Evolutionary conservation across 1,284 basidiomycete species (phyloP), one percentile per base, ranked within the genome.

Genomic region (Melampsora americana): DNA sequence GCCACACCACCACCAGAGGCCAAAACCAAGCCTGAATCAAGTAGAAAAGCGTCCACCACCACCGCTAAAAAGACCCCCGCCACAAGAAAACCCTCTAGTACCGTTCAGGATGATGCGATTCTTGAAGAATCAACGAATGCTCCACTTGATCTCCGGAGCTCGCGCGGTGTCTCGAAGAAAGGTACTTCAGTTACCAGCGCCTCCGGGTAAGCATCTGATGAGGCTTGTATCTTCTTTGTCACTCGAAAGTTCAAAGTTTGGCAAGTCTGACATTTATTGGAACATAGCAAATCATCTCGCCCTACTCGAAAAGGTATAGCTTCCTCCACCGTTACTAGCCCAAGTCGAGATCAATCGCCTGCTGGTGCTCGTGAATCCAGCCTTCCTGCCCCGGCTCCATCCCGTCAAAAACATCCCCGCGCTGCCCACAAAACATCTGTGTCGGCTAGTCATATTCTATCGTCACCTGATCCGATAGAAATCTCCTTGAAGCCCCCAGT

Each of bases 391-490:
- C 35, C 35, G 35, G 53, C 30, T 56, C 67, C 59, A 50, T 59
- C 67, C 42, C 28, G 35, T 56, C 6, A 20, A 70, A 70, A 42
- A 20, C 56, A 46, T 61, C 26, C 50, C 23, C 69, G 50, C 16
- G 23, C 69, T 39, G 28, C 59, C 20, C 69, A 59, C 26, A 70
- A 70, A 61, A 20, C 26, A 20, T 35, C 69, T n/a, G 23, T 30
- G 4, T 56, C 39, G 39, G 59, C 44, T 28, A 46, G 14, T 56
- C 16, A 61, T 6, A 42, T 62, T 28, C n/a, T 26, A 20, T 39
- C 53, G 5, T 70, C 59, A 23, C 59, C 59, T 44, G 69, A 70
- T 23, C 69, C 69, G 35, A 16, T 32, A 30, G 69, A 70, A 61
- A 44, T 5, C 12, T 23, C 23, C 3, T 70, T 59, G 11, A 70